Evolutionary conservation across 2,329 filamentous ascomycete genomes (phyloP).

Genomic region (Geosmithia flava): DNA sequence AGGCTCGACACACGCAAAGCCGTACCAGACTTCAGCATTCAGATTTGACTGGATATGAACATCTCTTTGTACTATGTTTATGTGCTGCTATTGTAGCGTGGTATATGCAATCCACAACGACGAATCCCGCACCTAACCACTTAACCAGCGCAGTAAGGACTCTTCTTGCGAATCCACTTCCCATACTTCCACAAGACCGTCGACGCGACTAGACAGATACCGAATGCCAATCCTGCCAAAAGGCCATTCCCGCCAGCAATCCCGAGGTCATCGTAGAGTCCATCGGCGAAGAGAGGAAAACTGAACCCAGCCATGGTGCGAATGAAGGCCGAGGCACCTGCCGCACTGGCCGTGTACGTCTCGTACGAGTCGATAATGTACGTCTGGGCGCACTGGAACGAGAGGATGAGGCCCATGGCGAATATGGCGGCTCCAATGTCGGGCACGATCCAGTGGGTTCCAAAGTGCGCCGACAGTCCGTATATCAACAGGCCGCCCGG

Average conservation of each 20-base stretch:
- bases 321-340: constrained; percentile 41
- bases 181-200: constrained; percentile 3
- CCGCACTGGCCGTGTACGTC: constrained; percentile 22
- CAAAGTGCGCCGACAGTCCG: constrained; percentile 28
- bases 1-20: too few species aligned
- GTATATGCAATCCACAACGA: too few species aligned
- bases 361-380: constrained; percentile 43
- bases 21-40: too few species aligned
- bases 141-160: constrained; percentile 3
- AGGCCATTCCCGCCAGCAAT: constrained; percentile 32
- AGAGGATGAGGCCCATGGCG: constrained; percentile 37
- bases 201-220: constrained; percentile 3
- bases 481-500: constrained; percentile 37
- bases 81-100: too few species aligned
- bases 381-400: constrained; percentile 45
- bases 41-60: too few species aligned
- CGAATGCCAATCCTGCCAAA: constrained; percentile 13
- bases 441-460: constrained; percentile 37
- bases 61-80: too few species aligned
- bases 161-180: constrained; percentile 1
- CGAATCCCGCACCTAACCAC: not conserved
- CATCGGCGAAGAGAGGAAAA: constrained; percentile 44
- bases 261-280: constrained; percentile 22
- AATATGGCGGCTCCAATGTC: constrained; percentile 40
- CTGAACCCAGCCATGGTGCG: constrained; percentile 42